Evolutionary conservation across 1,284 basidiomycete species (phyloP).

Genomic region (Naganishia liquefaciens): DNA sequence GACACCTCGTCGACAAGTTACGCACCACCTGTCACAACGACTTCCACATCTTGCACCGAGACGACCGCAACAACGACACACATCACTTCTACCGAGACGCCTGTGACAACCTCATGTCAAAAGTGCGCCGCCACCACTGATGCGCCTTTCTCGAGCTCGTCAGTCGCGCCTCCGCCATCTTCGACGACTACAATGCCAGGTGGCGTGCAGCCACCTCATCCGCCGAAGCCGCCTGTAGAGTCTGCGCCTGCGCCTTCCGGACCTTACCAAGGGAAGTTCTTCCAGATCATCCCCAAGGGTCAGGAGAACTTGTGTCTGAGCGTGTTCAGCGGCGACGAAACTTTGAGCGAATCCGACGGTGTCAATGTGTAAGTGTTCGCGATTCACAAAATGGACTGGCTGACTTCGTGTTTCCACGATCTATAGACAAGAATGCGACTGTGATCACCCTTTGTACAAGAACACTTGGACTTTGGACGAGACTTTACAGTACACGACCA

Average conservation of each 20-base stretch:
- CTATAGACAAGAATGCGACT: slow-evolving; percentile 10
- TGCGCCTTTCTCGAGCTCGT: neutral
- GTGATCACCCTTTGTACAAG: neutral
- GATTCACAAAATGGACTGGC: neutral
- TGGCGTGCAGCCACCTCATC: neutral
- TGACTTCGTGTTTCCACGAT: neutral
- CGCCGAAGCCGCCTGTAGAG: neutral
- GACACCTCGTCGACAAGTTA: too few species aligned
- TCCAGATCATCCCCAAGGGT: slow-evolving; percentile 1
- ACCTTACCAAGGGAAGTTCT: neutral
- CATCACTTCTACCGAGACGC: neutral
- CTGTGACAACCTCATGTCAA: neutral
- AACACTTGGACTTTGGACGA: slow-evolving; percentile 11
- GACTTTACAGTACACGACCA: neutral
- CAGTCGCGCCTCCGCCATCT: neutral
- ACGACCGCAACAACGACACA: neutral
- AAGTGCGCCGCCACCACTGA: neutral
- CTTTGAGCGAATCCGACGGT: neutral
- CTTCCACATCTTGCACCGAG: too few species aligned
- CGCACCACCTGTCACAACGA: too few species aligned
- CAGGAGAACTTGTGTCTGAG: slow-evolving; percentile 1
- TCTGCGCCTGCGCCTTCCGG: neutral
- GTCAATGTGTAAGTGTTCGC: slow-evolving; percentile 10
- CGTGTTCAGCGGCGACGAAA: neutral
- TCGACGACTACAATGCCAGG: neutral